A percentile compares a stretch with the other conserved stretches of the same genome.
Evolutionary conservation across 2,329 filamentous ascomycete genomes (phyloP).

Genomic region (Calcarisporium arbuscula): DNA sequence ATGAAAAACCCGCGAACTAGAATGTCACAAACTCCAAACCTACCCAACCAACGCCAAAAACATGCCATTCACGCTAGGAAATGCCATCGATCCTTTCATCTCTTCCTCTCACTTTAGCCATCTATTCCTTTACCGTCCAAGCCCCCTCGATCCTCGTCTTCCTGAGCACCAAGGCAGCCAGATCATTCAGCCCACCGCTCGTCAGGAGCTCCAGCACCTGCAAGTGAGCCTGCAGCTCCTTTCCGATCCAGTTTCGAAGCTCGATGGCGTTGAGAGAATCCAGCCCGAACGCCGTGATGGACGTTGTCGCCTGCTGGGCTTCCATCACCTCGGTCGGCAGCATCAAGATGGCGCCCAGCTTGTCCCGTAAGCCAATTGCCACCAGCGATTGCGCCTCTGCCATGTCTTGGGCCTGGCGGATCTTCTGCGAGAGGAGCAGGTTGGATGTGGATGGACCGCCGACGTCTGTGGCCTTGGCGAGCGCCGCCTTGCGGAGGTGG

Average conservation of each 20-base stretch:
- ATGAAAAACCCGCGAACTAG: too few species aligned
- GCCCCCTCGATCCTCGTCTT: slow-evolving; percentile 17
- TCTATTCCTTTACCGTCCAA: too few species aligned
- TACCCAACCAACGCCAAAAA: too few species aligned
- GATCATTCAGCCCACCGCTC: slow-evolving; percentile 32
- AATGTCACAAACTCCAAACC: too few species aligned
- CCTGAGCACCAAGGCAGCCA: slow-evolving; percentile 17
- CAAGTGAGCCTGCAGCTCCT: slow-evolving; percentile 34
- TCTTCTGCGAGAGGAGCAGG: slow-evolving; percentile 12
- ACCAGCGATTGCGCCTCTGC: slow-evolving; percentile 20
- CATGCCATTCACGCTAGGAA: too few species aligned
- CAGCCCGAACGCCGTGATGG: slow-evolving; percentile 24
- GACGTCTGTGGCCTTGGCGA: slow-evolving; percentile 17
- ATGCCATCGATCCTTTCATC: too few species aligned
- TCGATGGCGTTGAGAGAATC: slow-evolving; percentile 45
- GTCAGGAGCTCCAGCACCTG: slow-evolving; percentile 50
- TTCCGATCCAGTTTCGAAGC: slow-evolving; percentile 44
- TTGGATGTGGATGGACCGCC: slow-evolving; percentile 5
- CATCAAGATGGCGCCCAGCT: slow-evolving; percentile 29
- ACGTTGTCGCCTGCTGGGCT: slow-evolving; percentile 12
- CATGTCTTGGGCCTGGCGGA: slow-evolving; percentile 7
- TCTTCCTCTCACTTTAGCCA: too few species aligned
- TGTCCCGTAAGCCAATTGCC: slow-evolving; percentile 15
- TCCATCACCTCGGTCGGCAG: slow-evolving; percentile 16
- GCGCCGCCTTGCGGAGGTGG: slow-evolving; percentile 33